Conservation (phyloP, 768 basidiomycete genomes). For the Auricularia heimuer region DNA sequence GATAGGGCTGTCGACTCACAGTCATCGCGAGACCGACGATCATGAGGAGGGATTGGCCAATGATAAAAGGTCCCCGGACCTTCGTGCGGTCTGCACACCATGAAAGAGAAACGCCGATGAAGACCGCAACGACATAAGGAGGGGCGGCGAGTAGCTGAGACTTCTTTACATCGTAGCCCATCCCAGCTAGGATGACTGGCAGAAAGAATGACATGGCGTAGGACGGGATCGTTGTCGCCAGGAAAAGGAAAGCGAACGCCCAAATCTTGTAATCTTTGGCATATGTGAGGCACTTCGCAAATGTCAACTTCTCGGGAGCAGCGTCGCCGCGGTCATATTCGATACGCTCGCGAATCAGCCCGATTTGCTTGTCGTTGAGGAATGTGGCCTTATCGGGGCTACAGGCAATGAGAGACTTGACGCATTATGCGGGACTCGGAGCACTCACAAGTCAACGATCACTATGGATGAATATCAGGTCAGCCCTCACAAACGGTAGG, state of each 20-base stretch:
- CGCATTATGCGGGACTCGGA: background rate
- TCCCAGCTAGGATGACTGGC: conserved; percentile 15
- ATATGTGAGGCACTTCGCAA: conserved; percentile 12
- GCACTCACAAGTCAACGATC: conserved; percentile 18
- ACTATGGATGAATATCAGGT: background rate
- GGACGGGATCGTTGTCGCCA: conserved; percentile 5
- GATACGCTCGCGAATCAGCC: conserved; percentile 15
- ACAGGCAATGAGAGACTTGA: background rate
- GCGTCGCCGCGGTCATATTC: conserved; percentile 21
- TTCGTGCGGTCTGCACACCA: conserved; percentile 12
- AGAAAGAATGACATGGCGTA: conserved; percentile 16
- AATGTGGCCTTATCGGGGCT: conserved; percentile 21
- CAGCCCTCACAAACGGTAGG: background rate
- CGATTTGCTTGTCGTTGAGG: conserved; percentile 16
- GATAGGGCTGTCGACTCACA: background rate
- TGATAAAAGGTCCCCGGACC: conserved; percentile 17
- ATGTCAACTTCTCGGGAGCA: conserved; percentile 15
- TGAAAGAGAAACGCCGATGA: conserved; percentile 14
- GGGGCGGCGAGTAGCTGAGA: conserved; percentile 16
- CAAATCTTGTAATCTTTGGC: conserved; percentile 17
- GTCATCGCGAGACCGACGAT: conserved; percentile 14
- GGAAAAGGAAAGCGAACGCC: conserved; percentile 16
- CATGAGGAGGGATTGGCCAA: conserved; percentile 11
- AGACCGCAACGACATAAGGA: conserved; percentile 17
- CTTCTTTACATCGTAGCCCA: conserved; percentile 12